Evolutionary conservation across 2,329 filamentous ascomycete genomes (phyloP).

Genomic region (Hawksworthiomyces lignivorus): DNA sequence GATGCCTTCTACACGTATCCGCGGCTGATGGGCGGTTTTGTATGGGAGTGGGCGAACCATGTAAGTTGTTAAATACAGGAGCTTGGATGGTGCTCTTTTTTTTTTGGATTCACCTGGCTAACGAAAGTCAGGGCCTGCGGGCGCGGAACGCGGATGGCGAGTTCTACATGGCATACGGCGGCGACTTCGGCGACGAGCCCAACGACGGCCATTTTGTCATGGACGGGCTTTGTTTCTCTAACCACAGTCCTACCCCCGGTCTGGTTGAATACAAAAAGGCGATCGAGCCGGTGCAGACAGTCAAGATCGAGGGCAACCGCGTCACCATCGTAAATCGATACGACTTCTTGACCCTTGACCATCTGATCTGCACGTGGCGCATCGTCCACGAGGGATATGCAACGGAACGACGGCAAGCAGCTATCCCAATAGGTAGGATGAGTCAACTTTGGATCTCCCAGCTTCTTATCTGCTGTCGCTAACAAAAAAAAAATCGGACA

Average conservation of each 20-base stretch:
- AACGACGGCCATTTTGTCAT: slow-evolving; percentile 49
- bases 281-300: slow-evolving; percentile 50
- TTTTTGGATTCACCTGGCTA: neutral
- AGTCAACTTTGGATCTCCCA: too few species aligned
- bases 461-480: too few species aligned
- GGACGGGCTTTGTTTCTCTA: slow-evolving; percentile 40
- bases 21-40: slow-evolving; percentile 52
- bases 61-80: too few species aligned
- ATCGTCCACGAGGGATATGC: slow-evolving; percentile 32
- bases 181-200: slow-evolving; percentile 49
- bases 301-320: slow-evolving; percentile 32
- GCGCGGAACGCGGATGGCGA: slow-evolving; percentile 32
- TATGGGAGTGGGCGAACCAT: slow-evolving; percentile 56
- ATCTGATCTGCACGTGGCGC: slow-evolving; percentile 37
- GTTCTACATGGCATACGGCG: slow-evolving; percentile 45
- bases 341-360: slow-evolving; percentile 44
- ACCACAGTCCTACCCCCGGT: slow-evolving; percentile 43
- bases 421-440: slow-evolving; percentile 35
- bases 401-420: slow-evolving; percentile 26
- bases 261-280: slow-evolving; percentile 49
- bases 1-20: slow-evolving; percentile 51
- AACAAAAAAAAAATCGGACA: too few species aligned
- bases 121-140: slow-evolving; percentile 28
- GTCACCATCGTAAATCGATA: slow-evolving; percentile 46
- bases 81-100: too few species aligned